phyloP scores from a whole-genome alignment of 2,329 filamentous ascomycete species.

The Hypoxylon sp. region DNA sequence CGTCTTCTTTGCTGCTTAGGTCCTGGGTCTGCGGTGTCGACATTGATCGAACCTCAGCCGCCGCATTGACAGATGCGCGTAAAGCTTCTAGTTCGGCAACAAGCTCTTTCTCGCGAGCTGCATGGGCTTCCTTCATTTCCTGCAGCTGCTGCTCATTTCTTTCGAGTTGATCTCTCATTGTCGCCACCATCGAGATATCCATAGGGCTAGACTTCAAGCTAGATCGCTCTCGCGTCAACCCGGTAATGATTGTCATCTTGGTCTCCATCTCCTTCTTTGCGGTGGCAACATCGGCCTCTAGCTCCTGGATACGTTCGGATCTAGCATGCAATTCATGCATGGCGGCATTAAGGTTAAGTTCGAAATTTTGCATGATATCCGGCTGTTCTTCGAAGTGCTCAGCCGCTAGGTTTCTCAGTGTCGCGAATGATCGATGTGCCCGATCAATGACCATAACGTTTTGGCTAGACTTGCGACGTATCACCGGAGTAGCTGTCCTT shows the following conservation, averaged over 20 bases:
- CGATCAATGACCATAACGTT: constrained; percentile 89
- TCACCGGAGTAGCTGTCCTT: constrained; percentile 78
- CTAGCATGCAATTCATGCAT: constrained; percentile 92
- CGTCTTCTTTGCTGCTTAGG: constrained; percentile 52
- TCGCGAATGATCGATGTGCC: constrained; percentile 90
- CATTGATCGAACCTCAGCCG: constrained; percentile 41
- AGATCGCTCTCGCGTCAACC: constrained; percentile 90
- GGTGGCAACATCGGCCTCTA: constrained; percentile 86
- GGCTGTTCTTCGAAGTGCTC: constrained; percentile 88
- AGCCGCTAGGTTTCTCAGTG: constrained; percentile 86
- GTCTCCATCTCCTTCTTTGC: constrained; percentile 96
- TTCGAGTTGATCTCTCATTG: constrained; percentile 88
- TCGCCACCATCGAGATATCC: constrained; percentile 91
- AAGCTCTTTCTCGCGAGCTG: constrained; percentile 81
- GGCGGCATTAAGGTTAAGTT: constrained; percentile 89
- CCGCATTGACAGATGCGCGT: constrained; percentile 67
- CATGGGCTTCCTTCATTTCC: constrained; percentile 79
- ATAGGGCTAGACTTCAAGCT: constrained; percentile 88
- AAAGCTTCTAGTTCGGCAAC: constrained; percentile 78
- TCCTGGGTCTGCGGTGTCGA: constrained; percentile 48
- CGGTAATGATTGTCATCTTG: constrained; percentile 96
- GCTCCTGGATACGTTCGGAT: constrained; percentile 89
- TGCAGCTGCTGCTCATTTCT: constrained; percentile 87
- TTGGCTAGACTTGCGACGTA: constrained; percentile 93
- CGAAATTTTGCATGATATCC: constrained; percentile 91